These are phyloP conservation scores for Xylaria castorea DNA, from an alignment of 495 filamentous ascomycete genomes.

Conservation along the genomic window DNA sequence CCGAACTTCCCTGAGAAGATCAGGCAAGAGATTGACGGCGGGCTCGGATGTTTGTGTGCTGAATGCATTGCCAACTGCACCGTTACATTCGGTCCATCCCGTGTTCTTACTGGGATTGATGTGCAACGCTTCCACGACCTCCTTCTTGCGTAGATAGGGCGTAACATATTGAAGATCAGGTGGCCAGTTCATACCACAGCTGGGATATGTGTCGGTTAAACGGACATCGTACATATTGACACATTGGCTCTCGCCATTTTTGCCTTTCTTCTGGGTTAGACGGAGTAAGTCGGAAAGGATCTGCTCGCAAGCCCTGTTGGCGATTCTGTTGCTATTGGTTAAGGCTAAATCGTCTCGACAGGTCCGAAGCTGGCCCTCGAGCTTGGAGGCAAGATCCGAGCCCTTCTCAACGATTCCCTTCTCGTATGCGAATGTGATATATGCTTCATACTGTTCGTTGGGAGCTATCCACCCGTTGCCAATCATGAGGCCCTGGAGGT, in stretches of 20 bases:
- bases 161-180: conserved; percentile 77
- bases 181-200: conserved; percentile 97
- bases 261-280: conserved; percentile 56
- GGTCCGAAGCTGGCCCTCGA: conserved; percentile 55
- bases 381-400: conserved; percentile 63
- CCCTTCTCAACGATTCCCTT: conserved; percentile 72
- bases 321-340: conserved; percentile 66
- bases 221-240: conserved; percentile 96
- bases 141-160: conserved; percentile 82
- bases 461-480: conserved; percentile 98
- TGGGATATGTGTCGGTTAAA: conserved; percentile 70
- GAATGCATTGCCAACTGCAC: conserved; percentile 75
- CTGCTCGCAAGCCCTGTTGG: conserved; percentile 71
- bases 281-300: conserved; percentile 74
- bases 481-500: conserved; percentile 86
- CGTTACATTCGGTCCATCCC: conserved; percentile 92
- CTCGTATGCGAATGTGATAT: conserved; percentile 79
- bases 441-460: conserved; percentile 86
- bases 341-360: conserved; percentile 72
- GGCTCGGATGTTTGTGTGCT: conserved; percentile 70
- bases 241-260: conserved; percentile 63
- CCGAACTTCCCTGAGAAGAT: conserved; percentile 74
- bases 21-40: conserved; percentile 75
- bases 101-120: conserved; percentile 79
- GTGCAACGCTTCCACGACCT: conserved; percentile 81